Conservation (phyloP, 2,329 filamentous ascomycete species). For the Pyricularia pennisetigena region DNA sequence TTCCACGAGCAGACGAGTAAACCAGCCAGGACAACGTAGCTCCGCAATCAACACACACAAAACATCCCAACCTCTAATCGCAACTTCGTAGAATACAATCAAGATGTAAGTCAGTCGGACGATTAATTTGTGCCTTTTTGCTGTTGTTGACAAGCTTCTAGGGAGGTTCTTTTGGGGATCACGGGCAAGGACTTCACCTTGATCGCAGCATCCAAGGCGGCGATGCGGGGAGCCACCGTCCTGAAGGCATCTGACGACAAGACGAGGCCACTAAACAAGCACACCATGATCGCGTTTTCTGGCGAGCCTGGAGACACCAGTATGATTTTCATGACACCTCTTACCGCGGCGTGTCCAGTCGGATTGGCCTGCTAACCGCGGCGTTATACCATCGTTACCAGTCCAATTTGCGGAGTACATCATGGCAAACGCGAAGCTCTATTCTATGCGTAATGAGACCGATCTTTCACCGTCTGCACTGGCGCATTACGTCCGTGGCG, state of each 20-base stretch:
- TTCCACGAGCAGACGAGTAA: background rate
- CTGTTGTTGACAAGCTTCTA: conserved; percentile 23
- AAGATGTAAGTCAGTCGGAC: conserved; percentile 17
- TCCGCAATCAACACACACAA: background rate
- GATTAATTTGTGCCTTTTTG: background rate
- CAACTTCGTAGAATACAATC: conserved; percentile 6
- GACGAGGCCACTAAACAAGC: conserved; percentile 83
- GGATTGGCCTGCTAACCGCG: conserved; percentile 3
- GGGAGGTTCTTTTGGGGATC: conserved; percentile 97
- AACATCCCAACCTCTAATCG: conserved; percentile 3
- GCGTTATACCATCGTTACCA: conserved; percentile 25
- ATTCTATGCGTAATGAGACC: conserved; percentile 95
- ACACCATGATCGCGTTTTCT: conserved; percentile 90
- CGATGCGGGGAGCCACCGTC: conserved; percentile 94
- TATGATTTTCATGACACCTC: background rate
- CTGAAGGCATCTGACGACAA: conserved; percentile 96
- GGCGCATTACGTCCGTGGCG: conserved; percentile 85
- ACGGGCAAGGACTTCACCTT: conserved; percentile 99
- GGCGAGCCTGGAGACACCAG: conserved; percentile 77
- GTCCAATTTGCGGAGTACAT: conserved; percentile 99
- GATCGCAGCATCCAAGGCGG: conserved; percentile 93
- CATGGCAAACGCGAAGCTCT: conserved; percentile 95
- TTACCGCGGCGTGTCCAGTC: background rate
- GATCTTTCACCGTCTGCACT: conserved; percentile 85
- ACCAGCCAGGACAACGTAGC: background rate